A percentile compares a stretch with the other conserved stretches of the same genome.
phyloP scores from a whole-genome alignment of 2,329 filamentous ascomycete species.

The Trichoderma cornu-damae region DNA sequence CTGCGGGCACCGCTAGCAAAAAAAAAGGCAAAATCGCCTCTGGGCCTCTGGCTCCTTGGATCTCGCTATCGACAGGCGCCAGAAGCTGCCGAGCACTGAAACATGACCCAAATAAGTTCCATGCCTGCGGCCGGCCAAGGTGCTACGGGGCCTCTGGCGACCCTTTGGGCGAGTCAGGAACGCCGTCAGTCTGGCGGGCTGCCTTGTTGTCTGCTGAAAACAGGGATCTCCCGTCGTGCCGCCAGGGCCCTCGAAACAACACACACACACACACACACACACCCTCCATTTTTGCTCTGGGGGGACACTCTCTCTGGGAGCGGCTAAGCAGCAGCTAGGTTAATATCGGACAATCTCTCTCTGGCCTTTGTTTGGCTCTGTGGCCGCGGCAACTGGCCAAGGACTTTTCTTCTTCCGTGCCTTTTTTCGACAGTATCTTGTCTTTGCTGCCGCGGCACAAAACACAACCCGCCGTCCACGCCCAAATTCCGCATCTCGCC shows the following conservation, averaged over 20 bases:
- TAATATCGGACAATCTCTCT: neutral
- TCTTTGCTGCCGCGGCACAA: conserved; percentile 14
- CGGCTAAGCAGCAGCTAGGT: neutral
- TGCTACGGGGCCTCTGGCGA: neutral
- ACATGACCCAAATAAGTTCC: conserved; percentile 17
- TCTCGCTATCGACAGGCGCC: conserved; percentile 12
- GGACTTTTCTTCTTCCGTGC: too few relatives aligned
- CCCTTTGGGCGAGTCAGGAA: conserved; percentile 16
- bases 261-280: too few relatives aligned
- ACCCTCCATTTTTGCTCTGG: too few relatives aligned
- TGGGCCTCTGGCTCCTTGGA: conserved; percentile 15
- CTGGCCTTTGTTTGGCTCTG: neutral
- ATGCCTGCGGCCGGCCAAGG: neutral
- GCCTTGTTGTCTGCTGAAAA: conserved; percentile 19
- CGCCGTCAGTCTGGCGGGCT: conserved; percentile 12
- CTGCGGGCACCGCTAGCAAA: conserved; percentile 17
- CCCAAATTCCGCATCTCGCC: neutral
- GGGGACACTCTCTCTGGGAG: too few relatives aligned
- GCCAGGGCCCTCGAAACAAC: conserved; percentile 11
- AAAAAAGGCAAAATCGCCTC: conserved; percentile 13
- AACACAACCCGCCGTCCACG: conserved; percentile 5
- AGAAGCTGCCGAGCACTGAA: conserved; percentile 17
- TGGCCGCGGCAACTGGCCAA: neutral
- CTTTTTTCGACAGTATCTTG: neutral
- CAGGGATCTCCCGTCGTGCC: conserved; percentile 17